These are phyloP conservation scores for Casuarina glauca DNA, from an alignment of 306 rosid species.

Conservation along the genomic window DNA sequence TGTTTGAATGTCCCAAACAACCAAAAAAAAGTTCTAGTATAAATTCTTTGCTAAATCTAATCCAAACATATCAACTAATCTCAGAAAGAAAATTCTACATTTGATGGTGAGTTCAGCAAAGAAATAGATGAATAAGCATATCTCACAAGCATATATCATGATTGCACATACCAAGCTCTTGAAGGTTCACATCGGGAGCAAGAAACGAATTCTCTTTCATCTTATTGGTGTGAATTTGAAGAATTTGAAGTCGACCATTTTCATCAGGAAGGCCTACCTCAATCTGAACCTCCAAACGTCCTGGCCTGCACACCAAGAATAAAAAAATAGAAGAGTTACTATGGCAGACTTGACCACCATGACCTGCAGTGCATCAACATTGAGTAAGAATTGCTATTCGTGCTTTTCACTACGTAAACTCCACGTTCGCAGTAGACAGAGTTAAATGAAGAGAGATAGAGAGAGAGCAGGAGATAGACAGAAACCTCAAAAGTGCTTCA, in stretches of 20 bases:
- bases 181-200: slow-evolving; percentile 86
- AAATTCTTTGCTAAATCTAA: slow-evolving; percentile 2
- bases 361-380: slow-evolving; percentile 24
- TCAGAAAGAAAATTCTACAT: slow-evolving; percentile 14
- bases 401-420: no score
- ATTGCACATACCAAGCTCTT: slow-evolving; percentile 78
- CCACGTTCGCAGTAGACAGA: neutral
- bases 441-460: neutral
- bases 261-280: slow-evolving; percentile 99
- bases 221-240: slow-evolving; percentile 93
- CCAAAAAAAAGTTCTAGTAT: slow-evolving; percentile 13
- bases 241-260: slow-evolving; percentile 93
- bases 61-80: slow-evolving; percentile 7
- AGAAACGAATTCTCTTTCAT: slow-evolving; percentile 99
- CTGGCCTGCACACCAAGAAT: slow-evolving; percentile 65
- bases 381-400: neutral
- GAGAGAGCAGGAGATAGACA: slow-evolving; percentile 20
- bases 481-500: slow-evolving; percentile 93
- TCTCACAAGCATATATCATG: slow-evolving; percentile 26
- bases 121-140: slow-evolving; percentile 18
- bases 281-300: slow-evolving; percentile 96
- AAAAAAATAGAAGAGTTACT: slow-evolving; percentile 8
- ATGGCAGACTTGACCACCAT: neutral
- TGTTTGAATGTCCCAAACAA: slow-evolving; percentile 16
- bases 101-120: slow-evolving; percentile 17